Conservation (phyloP, 441 rosid genomes). For the Erysimum cheiri region DNA sequence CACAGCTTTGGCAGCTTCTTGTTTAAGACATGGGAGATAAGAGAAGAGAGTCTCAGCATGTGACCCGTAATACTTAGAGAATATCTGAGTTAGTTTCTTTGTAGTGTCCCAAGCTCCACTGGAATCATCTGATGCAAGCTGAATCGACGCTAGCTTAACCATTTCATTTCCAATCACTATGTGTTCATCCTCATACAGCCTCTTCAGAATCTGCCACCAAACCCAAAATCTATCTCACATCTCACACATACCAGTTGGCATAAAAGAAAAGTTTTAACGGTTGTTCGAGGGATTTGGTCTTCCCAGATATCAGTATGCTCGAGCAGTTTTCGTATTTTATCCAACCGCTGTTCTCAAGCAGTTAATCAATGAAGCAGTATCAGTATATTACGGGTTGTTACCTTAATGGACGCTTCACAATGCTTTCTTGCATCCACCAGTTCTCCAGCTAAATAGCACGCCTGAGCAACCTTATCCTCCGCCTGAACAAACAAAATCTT, state of each 20-base stretch:
- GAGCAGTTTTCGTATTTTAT: slow-evolving; percentile 2
- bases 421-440: slow-evolving; percentile 60
- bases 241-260: not conserved
- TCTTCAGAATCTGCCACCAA: slow-evolving; percentile 67
- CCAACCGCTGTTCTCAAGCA: not conserved
- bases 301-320: not conserved
- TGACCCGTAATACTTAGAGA: slow-evolving; percentile 62
- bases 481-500: slow-evolving; percentile 49
- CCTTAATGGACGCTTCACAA: slow-evolving; percentile 76
- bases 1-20: slow-evolving; percentile 38
- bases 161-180: slow-evolving; percentile 81
- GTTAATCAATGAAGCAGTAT: too few species aligned
- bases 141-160: slow-evolving; percentile 77
- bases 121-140: slow-evolving; percentile 54
- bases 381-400: slow-evolving; percentile 31
- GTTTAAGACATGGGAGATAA: slow-evolving; percentile 52
- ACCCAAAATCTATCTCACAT: slow-evolving; percentile 19
- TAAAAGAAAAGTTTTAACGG: not conserved
- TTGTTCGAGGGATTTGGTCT: not conserved
- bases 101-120: slow-evolving; percentile 50
- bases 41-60: slow-evolving; percentile 58
- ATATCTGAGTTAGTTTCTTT: slow-evolving; percentile 50
- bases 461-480: slow-evolving; percentile 77
- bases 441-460: slow-evolving; percentile 66
- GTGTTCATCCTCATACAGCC: slow-evolving; percentile 64